phyloP scores from a whole-genome alignment of 257 asterid species.

The Anisodus acutangulus region DNA sequence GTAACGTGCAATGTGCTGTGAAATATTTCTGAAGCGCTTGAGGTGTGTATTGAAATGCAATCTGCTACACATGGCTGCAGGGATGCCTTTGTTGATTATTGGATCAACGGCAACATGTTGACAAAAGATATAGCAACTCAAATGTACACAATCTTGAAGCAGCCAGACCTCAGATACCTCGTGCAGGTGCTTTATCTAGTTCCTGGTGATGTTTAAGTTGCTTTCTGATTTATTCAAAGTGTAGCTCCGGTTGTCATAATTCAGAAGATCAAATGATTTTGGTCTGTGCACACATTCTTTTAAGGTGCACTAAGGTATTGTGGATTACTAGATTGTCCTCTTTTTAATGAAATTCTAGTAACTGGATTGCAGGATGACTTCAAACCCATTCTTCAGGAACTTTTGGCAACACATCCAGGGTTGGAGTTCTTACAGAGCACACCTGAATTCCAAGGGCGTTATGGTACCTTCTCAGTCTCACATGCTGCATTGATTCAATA shows the following conservation, averaged over 20 bases:
- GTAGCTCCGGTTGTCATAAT: neutral
- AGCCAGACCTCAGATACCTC: slow-evolving; percentile 72
- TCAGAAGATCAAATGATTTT: neutral
- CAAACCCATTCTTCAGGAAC: slow-evolving; percentile 92
- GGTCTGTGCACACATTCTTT: neutral
- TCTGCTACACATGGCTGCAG: slow-evolving; percentile 48
- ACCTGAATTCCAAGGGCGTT: slow-evolving; percentile 99
- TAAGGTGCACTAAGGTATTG: neutral
- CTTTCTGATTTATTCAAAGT: neutral
- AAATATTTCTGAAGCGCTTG: slow-evolving; percentile 8
- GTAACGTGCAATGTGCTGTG: neutral
- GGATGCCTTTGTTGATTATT: slow-evolving; percentile 90
- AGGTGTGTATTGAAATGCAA: slow-evolving; percentile 14
- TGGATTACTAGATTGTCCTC: slow-evolving; percentile 20
- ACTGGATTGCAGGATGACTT: slow-evolving; percentile 73
- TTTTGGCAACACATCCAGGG: slow-evolving; percentile 97
- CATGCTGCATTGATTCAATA: slow-evolving; percentile 25
- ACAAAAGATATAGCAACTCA: slow-evolving; percentile 84
- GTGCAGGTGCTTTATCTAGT: slow-evolving; percentile 61
- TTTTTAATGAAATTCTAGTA: neutral
- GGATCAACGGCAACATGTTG: slow-evolving; percentile 89
- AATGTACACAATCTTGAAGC: slow-evolving; percentile 81
- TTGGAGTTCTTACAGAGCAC: slow-evolving; percentile 96
- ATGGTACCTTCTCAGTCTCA: slow-evolving; percentile 58
- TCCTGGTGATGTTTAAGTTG: neutral